Evolutionary conservation across 2,329 filamentous ascomycete genomes (phyloP), one percentile per base, ranked within the genome.

Genomic region (Fusarium bactridioides): DNA sequence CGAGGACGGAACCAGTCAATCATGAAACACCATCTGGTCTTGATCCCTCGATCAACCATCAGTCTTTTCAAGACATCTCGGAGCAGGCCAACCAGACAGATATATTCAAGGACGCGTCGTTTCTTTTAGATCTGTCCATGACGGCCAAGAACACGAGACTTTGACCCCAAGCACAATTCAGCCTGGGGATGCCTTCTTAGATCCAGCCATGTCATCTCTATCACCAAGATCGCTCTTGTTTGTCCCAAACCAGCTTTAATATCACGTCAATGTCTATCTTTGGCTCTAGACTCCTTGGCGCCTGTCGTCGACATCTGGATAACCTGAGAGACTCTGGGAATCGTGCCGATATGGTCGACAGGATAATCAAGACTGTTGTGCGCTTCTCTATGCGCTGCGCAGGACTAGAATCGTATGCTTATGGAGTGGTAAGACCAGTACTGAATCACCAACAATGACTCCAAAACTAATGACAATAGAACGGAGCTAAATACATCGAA

Each of bases 41-140:
- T 4, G 0, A 50, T 23, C n/a, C n/a, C 2, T 13, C 29, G 8
- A 23, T 23, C 8, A 13, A n/a, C 2, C 2, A 19, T 1, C 47
- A 50, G 16, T 7, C 47, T 23, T 33, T 50, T 18, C 15, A 50
- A 3, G 16, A 13, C 21, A 33, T 33, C 2, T 7, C 15, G 16
- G 29, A 33, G 11, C 47, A 23, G 23, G 4, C 5, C 16, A 13
- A 11, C 4, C 7, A 50, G n/a, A 33, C 29, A 4, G 16, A 33
- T 23, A 50, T 50, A 19, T 50, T 50, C 8, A 50, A 50, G 4
- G 47, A 50, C 11, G 47, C 47, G 0, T 33, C 47, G 2, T 50
- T 50, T 23, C 47, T 33, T 2, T 10, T 50, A 7, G 47, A 33
- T 15, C 11, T 50, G 4, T 50, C 47, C 0, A 23, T 33, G 16